Conservation (phyloP, 1,284 basidiomycete genomes). For the Cutaneotrichosporon spelunceum region DNA sequence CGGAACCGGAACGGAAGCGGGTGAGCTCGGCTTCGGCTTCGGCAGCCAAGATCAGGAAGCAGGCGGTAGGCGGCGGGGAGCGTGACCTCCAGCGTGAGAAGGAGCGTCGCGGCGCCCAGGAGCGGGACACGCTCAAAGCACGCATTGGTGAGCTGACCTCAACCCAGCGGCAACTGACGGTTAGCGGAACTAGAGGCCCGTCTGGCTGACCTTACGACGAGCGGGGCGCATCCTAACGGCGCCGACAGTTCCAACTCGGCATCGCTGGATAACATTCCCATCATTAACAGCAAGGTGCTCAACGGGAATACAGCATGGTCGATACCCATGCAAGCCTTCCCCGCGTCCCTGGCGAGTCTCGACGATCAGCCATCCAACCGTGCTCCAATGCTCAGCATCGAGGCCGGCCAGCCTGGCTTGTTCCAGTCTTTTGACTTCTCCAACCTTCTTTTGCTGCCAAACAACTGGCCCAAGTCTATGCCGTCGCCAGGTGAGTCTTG, state of each 20-base stretch:
- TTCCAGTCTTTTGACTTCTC: constrained; percentile 32
- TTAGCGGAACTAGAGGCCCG: constrained; percentile 43
- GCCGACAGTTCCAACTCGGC: background rate
- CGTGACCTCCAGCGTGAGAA: constrained; percentile 25
- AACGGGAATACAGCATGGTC: constrained; percentile 8
- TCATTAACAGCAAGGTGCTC: background rate
- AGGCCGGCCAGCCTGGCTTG: constrained; percentile 17
- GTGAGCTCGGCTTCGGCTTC: constrained; percentile 1
- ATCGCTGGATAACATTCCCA: background rate
- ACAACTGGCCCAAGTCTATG: constrained; percentile 43
- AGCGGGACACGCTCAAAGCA: constrained; percentile 31
- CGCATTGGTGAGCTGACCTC: constrained; percentile 26
- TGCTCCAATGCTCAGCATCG: constrained; percentile 16
- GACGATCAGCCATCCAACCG: constrained; percentile 6
- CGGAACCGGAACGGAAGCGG: constrained; percentile 16
- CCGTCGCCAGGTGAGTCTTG: constrained; percentile 35
- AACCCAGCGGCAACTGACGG: background rate
- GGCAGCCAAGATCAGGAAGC: constrained; percentile 12
- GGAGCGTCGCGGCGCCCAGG: constrained; percentile 30
- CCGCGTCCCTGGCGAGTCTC: constrained; percentile 4
- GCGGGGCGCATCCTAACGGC: background rate
- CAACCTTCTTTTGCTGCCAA: constrained; percentile 37
- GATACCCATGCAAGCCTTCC: constrained; percentile 13
- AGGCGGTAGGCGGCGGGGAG: constrained; percentile 14
- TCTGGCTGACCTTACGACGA: constrained; percentile 29